Evolutionary conservation across 495 filamentous ascomycete species (phyloP), one percentile per base, ranked within the genome.

Genomic region (Hypoxylon fragiforme): DNA sequence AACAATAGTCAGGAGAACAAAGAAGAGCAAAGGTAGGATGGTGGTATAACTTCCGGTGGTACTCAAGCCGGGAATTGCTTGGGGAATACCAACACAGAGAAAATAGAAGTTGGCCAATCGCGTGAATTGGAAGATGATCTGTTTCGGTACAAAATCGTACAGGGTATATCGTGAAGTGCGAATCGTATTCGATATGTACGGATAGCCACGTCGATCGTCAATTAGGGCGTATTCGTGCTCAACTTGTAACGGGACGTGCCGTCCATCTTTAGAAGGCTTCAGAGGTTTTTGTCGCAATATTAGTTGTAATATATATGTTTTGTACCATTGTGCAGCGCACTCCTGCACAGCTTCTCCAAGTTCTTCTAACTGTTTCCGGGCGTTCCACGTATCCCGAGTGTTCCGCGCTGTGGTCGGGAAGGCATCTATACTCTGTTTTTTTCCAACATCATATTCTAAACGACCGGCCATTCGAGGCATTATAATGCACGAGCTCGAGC

Each of bases 51-150:
- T 89, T 69, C 91, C 91, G 1, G 91, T 95, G 3, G 91, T 96
- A 72, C 90, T 95, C 55, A 95, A 71, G 9, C 79, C 78, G 9
- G 91, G 91, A 54, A 96, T 90, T 81, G 92, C 90, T 70, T 96
- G 91, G 61, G 95, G 70, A 44, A 95, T 87, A 4, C 89, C 89
- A 19, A 96, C 84, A 42, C 91, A 81, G 37, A 96, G 76, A 70
- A 96, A 96, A 68, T 89, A 90, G 62, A 92, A 95, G 64, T 96
- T 96, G 54, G 90, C 91, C 40, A 96, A 70, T 63, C 95, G 92
- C 43, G 89, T 92, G 66, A 95, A 94, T 66, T 96, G 91, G 31
- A 90, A 90, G 59, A 90, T 83, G 8, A 96, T 67, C 65, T 96
- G 91, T 54, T 90, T 89, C 7, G 91, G 91, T 20, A 96, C 69